These are phyloP conservation scores for Moesziomyces globuligerus DNA, from an alignment of 1,284 basidiomycete species.

Conservation along the genomic window DNA sequence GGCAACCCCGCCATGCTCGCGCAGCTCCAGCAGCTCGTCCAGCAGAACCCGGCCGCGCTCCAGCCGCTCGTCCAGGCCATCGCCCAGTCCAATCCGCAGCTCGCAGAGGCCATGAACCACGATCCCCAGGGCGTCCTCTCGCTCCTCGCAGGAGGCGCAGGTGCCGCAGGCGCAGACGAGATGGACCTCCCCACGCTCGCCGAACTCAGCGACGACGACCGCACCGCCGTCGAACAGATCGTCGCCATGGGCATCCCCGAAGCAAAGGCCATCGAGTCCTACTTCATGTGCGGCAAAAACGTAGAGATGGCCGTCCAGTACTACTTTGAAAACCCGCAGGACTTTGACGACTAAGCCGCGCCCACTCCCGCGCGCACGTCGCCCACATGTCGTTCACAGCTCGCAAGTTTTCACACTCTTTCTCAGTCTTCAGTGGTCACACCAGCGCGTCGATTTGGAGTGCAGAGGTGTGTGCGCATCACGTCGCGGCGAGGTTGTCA, in stretches of 20 bases:
- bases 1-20: slow-evolving; percentile 64
- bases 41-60: slow-evolving; percentile 65
- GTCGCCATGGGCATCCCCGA: slow-evolving; percentile 65
- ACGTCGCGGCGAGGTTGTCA: slow-evolving; percentile 6
- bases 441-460: too few species aligned
- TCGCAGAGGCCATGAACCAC: slow-evolving; percentile 62
- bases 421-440: not conserved
- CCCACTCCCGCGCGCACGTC: too few species aligned
- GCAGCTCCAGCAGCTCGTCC: slow-evolving; percentile 61
- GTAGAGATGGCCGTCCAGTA: slow-evolving; percentile 67
- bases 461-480: too few species aligned
- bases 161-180: slow-evolving; percentile 50
- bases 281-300: slow-evolving; percentile 66
- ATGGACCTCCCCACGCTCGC: slow-evolving; percentile 56
- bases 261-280: slow-evolving; percentile 62
- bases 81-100: slow-evolving; percentile 64
- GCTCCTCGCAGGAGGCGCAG: slow-evolving; percentile 57
- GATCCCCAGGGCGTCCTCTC: slow-evolving; percentile 64
- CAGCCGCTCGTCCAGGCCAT: slow-evolving; percentile 65
- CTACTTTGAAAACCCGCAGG: slow-evolving; percentile 63
- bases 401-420: not conserved
- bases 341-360: slow-evolving; percentile 51
- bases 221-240: slow-evolving; percentile 60
- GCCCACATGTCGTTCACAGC: too few species aligned
- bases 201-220: slow-evolving; percentile 58